Percentiles rank a stretch among this genome's conserved stretches.
These are phyloP conservation scores for Cryptosporidium ubiquitum DNA, from an alignment of 169 alveolate species.

Conservation along the genomic window DNA sequence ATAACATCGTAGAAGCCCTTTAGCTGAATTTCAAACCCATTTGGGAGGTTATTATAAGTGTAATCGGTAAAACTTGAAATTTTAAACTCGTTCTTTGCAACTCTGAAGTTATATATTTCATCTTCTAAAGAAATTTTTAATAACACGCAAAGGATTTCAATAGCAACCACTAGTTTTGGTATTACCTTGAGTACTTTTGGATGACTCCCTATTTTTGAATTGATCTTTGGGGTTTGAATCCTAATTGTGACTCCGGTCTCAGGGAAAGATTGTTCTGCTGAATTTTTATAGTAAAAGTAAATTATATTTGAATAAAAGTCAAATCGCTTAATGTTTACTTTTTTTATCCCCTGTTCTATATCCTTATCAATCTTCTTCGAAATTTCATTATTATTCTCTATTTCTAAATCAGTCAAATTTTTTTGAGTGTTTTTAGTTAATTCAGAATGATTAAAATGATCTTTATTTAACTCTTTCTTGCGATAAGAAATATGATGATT, in stretches of 20 bases:
- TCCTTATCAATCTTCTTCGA: too few relatives aligned
- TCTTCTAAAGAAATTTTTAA: constrained; percentile 24
- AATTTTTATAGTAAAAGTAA: constrained; percentile 37
- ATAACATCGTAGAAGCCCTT: constrained; percentile 37
- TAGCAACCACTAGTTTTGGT: constrained; percentile 20
- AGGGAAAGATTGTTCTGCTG: not conserved
- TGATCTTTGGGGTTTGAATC: constrained; percentile 35
- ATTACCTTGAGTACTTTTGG: constrained; percentile 20
- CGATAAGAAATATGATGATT: too few relatives aligned
- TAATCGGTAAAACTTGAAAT: constrained; percentile 12
- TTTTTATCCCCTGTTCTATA: not conserved
- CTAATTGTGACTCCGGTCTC: constrained; percentile 19
- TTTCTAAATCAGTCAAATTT: not conserved
- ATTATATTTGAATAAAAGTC: constrained; percentile 25
- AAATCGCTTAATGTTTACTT: not conserved
- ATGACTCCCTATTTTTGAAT: not conserved
- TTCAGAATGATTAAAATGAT: not conserved
- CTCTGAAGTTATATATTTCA: constrained; percentile 15
- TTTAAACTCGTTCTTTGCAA: constrained; percentile 34
- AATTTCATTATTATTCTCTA: not conserved
- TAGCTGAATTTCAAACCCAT: constrained; percentile 26
- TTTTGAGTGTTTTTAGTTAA: not conserved
- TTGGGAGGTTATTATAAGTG: constrained; percentile 29
- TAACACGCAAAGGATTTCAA: constrained; percentile 27
- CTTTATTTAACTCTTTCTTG: not conserved